These are phyloP conservation scores for Candida namnaoensis DNA, from an alignment of 805 yeast species.

Conservation along the genomic window DNA sequence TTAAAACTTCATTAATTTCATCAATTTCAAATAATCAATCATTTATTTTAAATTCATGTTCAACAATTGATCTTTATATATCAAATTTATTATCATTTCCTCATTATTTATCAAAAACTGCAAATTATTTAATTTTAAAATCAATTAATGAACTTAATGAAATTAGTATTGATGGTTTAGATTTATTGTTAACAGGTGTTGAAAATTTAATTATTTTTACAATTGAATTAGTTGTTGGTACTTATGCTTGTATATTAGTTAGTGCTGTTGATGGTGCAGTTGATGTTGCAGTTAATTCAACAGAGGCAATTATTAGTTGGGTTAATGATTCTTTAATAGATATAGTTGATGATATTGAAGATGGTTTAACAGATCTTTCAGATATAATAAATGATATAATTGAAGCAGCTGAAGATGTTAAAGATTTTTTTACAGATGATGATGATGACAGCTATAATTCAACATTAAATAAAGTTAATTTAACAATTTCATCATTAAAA, in stretches of 20 bases:
- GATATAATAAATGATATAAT: slow-evolving; percentile 47
- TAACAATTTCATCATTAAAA: slow-evolving; percentile 47
- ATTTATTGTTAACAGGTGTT: slow-evolving; percentile 42
- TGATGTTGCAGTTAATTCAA: slow-evolving; percentile 63
- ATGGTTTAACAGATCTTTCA: slow-evolving; percentile 56
- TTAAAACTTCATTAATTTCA: slow-evolving; percentile 35
- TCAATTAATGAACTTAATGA: slow-evolving; percentile 39
- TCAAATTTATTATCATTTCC: slow-evolving; percentile 38
- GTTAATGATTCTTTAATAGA: slow-evolving; percentile 53
- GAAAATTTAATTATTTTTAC: slow-evolving; percentile 55
- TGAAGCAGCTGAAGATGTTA: slow-evolving; percentile 40
- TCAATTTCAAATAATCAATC: slow-evolving; percentile 31
- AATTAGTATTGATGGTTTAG: slow-evolving; percentile 33
- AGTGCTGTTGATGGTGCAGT: slow-evolving; percentile 69
- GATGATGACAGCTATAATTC: slow-evolving; percentile 21
- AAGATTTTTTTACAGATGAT: slow-evolving; percentile 44
- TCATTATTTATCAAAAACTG: slow-evolving; percentile 42
- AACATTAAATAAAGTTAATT: slow-evolving; percentile 38
- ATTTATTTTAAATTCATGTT: slow-evolving; percentile 36
- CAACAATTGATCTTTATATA: slow-evolving; percentile 30
- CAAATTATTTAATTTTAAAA: slow-evolving; percentile 41
- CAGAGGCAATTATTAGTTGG: slow-evolving; percentile 48
- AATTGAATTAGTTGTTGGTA: slow-evolving; percentile 72
- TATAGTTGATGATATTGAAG: slow-evolving; percentile 54
- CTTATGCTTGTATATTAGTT: slow-evolving; percentile 74